These are phyloP conservation scores for Euptelea pleiosperma DNA, from an alignment of 164 flowering plant genomes.

Conservation along the genomic window DNA sequence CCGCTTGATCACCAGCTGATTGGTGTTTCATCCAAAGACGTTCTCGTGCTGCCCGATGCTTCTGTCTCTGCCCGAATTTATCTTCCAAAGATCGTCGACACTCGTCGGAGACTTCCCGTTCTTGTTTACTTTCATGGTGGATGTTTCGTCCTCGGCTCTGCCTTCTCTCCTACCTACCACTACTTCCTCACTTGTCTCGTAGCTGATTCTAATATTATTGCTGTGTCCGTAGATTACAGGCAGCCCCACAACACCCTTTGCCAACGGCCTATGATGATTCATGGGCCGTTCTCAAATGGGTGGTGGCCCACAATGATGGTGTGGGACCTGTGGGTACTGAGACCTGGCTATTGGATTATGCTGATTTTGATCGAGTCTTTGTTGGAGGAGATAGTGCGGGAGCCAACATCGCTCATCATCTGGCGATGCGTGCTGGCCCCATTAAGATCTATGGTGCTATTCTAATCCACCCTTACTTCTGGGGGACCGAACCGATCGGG, in stretches of 20 bases:
- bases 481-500: constrained; percentile 7
- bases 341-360: constrained; percentile 28
- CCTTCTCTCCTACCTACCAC: constrained; percentile 28
- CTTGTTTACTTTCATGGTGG: constrained; percentile 43
- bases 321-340: constrained; percentile 28
- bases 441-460: constrained; percentile 14
- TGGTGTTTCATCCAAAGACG: constrained; percentile 36
- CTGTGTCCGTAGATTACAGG: constrained; percentile 33
- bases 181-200: constrained; percentile 14
- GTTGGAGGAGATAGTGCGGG: constrained; percentile 45
- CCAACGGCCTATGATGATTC: constrained; percentile 42
- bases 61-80: constrained; percentile 33
- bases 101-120: constrained; percentile 22
- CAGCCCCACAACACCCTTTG: constrained; percentile 37
- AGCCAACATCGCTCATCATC: constrained; percentile 32
- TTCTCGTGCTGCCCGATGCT: constrained; percentile 14
- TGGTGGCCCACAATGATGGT: constrained; percentile 20
- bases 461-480: constrained; percentile 24
- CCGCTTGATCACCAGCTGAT: no score
- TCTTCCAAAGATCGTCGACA: constrained; percentile 19
- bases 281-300: constrained; percentile 37
- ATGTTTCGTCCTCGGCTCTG: constrained; percentile 27
- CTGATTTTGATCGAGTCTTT: constrained; percentile 26
- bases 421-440: no score
- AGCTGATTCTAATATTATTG: constrained; percentile 19